phyloP scores from a whole-genome alignment of 2,329 filamentous ascomycete species.

The Penicillium frequentans region DNA sequence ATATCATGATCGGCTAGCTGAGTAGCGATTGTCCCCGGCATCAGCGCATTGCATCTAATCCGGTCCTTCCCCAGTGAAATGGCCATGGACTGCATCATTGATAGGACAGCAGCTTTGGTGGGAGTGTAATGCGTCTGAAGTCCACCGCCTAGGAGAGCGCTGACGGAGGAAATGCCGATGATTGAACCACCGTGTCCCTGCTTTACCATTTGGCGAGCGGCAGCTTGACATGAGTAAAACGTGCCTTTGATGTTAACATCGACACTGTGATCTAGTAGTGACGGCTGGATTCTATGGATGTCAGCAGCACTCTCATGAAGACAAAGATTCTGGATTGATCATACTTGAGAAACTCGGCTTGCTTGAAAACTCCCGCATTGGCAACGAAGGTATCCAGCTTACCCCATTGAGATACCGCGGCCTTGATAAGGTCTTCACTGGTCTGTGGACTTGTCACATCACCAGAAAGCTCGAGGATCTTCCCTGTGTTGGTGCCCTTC shows the following conservation, averaged over 20 bases:
- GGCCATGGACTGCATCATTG: slow-evolving; percentile 76
- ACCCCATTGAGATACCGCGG: slow-evolving; percentile 31
- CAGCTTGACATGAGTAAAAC: slow-evolving; percentile 31
- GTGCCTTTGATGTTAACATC: slow-evolving; percentile 24
- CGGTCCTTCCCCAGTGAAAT: slow-evolving; percentile 70
- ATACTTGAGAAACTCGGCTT: slow-evolving; percentile 72
- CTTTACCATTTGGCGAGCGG: slow-evolving; percentile 28
- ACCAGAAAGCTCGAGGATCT: slow-evolving; percentile 62
- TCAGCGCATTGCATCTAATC: slow-evolving; percentile 75
- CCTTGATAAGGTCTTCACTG: slow-evolving; percentile 62
- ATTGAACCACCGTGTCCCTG: slow-evolving; percentile 29
- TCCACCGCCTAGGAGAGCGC: slow-evolving; percentile 55
- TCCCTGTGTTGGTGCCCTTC: slow-evolving; percentile 8
- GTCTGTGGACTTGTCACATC: slow-evolving; percentile 72
- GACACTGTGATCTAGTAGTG: slow-evolving; percentile 54
- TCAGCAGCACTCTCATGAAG: slow-evolving; percentile 38
- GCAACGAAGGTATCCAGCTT: slow-evolving; percentile 33
- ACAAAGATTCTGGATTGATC: neutral
- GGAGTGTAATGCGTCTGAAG: slow-evolving; percentile 79
- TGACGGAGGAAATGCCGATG: slow-evolving; percentile 33
- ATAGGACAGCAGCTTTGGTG: slow-evolving; percentile 75
- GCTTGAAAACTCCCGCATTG: slow-evolving; percentile 60
- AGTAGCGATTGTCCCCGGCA: slow-evolving; percentile 77
- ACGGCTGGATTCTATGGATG: slow-evolving; percentile 62
- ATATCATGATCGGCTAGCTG: slow-evolving; percentile 79